Percentiles rank a stretch among this genome's conserved stretches.
phyloP scores from a whole-genome alignment of 768 basidiomycete species.

The Amanita fuliginea region DNA sequence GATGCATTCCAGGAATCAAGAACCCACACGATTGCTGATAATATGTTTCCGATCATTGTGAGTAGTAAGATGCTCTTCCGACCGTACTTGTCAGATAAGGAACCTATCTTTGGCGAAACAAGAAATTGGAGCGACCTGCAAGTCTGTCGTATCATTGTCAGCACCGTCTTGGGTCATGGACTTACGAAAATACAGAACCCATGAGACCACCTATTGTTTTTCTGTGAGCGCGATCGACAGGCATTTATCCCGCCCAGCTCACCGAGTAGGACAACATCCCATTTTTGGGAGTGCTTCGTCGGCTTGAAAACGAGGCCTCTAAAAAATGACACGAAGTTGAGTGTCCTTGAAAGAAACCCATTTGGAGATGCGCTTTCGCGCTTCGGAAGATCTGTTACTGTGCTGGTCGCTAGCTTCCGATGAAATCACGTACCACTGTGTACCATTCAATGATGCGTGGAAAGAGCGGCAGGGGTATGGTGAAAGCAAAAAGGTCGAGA shows the following conservation, averaged over 20 bases:
- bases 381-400: conserved; percentile 20
- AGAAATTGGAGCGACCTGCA: conserved; percentile 72
- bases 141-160: not conserved
- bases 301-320: conserved; percentile 58
- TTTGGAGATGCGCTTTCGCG: conserved; percentile 61
- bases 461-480: conserved; percentile 91
- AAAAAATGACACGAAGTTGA: conserved; percentile 53
- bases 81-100: conserved; percentile 84
- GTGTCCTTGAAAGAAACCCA: conserved; percentile 64
- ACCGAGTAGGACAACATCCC: conserved; percentile 95
- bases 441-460: conserved; percentile 98
- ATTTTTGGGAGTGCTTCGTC: conserved; percentile 53
- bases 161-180: conserved; percentile 19
- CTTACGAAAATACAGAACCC: conserved; percentile 89
- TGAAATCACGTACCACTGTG: conserved; percentile 39
- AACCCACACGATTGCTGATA: conserved; percentile 77
- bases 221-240: not conserved
- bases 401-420: conserved; percentile 3
- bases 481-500: conserved; percentile 86
- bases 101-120: conserved; percentile 72
- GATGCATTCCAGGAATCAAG: not conserved
- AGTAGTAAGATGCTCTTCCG: conserved; percentile 72
- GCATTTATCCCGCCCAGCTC: conserved; percentile 9
- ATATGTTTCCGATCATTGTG: conserved; percentile 89
- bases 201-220: conserved; percentile 62